Percentiles rank a stretch among this genome's conserved stretches.
Evolutionary conservation across 805 yeast species (phyloP).

Genomic region (Wickerhamiella lipophila): DNA sequence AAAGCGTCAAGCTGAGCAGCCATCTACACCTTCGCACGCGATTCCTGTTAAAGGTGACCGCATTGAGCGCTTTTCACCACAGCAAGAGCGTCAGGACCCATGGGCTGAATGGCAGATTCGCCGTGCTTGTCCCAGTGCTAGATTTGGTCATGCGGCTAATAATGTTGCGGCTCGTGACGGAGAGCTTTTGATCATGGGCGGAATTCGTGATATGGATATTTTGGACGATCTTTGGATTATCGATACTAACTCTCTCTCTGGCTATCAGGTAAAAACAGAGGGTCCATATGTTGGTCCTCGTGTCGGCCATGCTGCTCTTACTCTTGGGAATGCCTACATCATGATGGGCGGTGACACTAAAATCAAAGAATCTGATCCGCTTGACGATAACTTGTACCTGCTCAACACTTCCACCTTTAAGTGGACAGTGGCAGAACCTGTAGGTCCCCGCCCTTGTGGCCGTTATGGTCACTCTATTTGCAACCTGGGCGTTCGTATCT

Average conservation of each 20-base stretch:
- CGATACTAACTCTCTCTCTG: conserved; percentile 36
- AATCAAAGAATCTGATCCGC: conserved; percentile 50
- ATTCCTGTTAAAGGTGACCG: conserved; percentile 9
- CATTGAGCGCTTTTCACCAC: conserved; percentile 5
- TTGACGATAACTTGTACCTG: conserved; percentile 82
- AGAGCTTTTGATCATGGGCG: conserved; percentile 85
- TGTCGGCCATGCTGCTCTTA: conserved; percentile 86
- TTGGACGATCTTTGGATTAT: conserved; percentile 94
- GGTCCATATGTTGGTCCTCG: conserved; percentile 73
- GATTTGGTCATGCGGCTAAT: conserved; percentile 86
- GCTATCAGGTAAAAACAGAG: conserved; percentile 56
- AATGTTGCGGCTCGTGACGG: conserved; percentile 63
- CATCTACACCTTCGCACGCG: conserved; percentile 3
- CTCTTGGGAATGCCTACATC: conserved; percentile 90
- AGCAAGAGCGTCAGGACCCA: conserved; percentile 21
- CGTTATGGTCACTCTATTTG: conserved; percentile 91
- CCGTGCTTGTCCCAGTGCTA: conserved; percentile 71
- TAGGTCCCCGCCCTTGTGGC: conserved; percentile 71
- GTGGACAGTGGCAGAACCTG: conserved; percentile 68
- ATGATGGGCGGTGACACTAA: conserved; percentile 94
- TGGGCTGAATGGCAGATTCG: conserved; percentile 27
- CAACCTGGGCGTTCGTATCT: conserved; percentile 50
- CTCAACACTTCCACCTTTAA: conserved; percentile 65
- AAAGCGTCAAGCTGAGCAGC: not conserved
- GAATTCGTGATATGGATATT: conserved; percentile 80